phyloP scores from a whole-genome alignment of 805 yeast genomes.

The Ogataea salicorniae region DNA sequence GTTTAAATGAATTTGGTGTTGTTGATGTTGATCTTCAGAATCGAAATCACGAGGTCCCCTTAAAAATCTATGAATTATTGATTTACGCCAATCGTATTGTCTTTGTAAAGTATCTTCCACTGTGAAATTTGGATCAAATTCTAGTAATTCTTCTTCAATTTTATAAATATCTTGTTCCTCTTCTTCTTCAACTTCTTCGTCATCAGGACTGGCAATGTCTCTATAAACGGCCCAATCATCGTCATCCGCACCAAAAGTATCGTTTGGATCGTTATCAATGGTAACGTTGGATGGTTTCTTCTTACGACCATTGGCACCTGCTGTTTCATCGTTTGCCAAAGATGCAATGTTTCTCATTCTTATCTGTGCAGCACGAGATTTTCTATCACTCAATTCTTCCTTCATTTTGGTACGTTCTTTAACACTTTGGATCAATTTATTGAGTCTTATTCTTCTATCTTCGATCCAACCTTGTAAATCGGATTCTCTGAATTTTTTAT shows the following conservation, averaged over 20 bases:
- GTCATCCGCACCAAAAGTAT: slow-evolving; percentile 91
- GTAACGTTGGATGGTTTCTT: slow-evolving; percentile 55
- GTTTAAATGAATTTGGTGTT: slow-evolving; percentile 86
- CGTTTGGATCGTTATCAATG: slow-evolving; percentile 86
- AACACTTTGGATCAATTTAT: slow-evolving; percentile 50
- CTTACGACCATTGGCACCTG: slow-evolving; percentile 25
- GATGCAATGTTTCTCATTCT: slow-evolving; percentile 89
- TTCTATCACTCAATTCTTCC: slow-evolving; percentile 79
- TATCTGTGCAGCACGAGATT: slow-evolving; percentile 86
- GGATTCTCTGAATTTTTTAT: slow-evolving; percentile 68
- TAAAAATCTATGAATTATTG: slow-evolving; percentile 72
- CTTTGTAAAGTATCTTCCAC: slow-evolving; percentile 80
- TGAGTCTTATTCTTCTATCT: slow-evolving; percentile 58
- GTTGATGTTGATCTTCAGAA: slow-evolving; percentile 75
- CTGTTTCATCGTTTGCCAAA: slow-evolving; percentile 60
- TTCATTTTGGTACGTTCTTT: slow-evolving; percentile 66
- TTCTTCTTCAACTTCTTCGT: slow-evolving; percentile 76
- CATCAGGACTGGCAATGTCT: slow-evolving; percentile 69
- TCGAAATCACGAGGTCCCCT: slow-evolving; percentile 89
- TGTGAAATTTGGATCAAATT: slow-evolving; percentile 80
- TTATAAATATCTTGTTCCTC: slow-evolving; percentile 55
- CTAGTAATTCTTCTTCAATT: slow-evolving; percentile 71
- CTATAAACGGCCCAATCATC: slow-evolving; percentile 93
- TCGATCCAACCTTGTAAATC: slow-evolving; percentile 79
- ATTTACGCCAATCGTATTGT: slow-evolving; percentile 79